phyloP scores from a whole-genome alignment of 345 rosid species.

The Excoecaria agallocha region DNA sequence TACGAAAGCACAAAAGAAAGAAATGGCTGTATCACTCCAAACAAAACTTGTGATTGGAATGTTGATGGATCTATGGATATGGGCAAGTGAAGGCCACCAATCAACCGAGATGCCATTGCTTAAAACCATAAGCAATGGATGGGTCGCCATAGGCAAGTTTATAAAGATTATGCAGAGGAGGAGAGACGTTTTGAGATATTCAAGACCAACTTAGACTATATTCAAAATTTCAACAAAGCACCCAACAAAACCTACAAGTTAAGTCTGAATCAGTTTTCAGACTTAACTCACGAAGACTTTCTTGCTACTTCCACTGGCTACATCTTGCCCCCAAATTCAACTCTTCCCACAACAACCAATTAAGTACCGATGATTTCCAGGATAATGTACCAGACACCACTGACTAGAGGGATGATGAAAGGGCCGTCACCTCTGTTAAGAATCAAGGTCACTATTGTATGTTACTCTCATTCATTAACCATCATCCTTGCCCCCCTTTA shows the following conservation, averaged over 20 bases:
- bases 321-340: not conserved
- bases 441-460: not conserved
- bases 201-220: conserved; percentile 19
- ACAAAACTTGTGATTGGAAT: not conserved
- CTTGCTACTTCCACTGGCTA: not conserved
- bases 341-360: not conserved
- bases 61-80: not conserved
- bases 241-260: no score
- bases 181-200: conserved; percentile 24
- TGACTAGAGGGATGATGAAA: not conserved
- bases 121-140: conserved; percentile 29
- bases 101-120: conserved; percentile 3
- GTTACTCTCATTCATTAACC: no score
- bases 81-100: not conserved
- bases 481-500: no score
- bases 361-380: not conserved
- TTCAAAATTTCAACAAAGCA: conserved; percentile 15
- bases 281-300: conserved; percentile 1
- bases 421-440: not conserved
- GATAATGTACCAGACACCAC: not conserved
- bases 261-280: not conserved
- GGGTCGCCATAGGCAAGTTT: conserved; percentile 9
- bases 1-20: not conserved
- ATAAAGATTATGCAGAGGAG: conserved; percentile 14
- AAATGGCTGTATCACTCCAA: not conserved